Base-by-base conservation (phyloP, 768 basidiomycete genomes). In the Russula ochroleuca region DNA sequence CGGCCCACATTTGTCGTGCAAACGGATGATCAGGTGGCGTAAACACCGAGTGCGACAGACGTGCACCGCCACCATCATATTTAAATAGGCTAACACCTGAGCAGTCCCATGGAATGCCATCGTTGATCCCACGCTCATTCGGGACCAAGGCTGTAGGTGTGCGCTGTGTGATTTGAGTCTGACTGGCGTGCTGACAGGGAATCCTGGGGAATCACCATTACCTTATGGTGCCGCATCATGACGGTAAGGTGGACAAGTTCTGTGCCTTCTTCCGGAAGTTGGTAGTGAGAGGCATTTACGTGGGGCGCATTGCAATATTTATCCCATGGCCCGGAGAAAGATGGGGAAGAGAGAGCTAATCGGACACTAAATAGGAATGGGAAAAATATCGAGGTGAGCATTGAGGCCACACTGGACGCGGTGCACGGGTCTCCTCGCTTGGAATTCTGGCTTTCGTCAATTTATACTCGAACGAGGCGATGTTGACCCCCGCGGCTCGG, bases 281-380 rank as follows among this genome's bases (percentile, higher is more conserved):
- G 7, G 79, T 81, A 17, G 75, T 73, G 55, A 50, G 68, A 69
- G 4, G 70, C 67, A 59, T 76, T 78, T 61, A 79, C 77, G 56
- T 78, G 80, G 0, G 80, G 78, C 0, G 80, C 80, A 50, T 81
- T 81, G 70, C 80, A 81, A 62, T 81, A 81, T 57, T 79, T 78
- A 71, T 79, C 74, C 78, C 77, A 79, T 0, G 78, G 75, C 9
- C 73, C 63, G 54, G 66, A 23, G 1, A 61, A 57, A 11, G 78
- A 21, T 6, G n/a, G 28, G 33, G 37, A 19, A 48, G 61, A 17
- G 23, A 56, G 6, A 19, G 38, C 45, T 28, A 37, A 37, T 21
- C 13, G 54, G 9, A 10, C 35, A 14, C 53, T 21, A 21, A 62
- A 45, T 6, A 62, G 45, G 21, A 61, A 21, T 8, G 33, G 14